Evolutionary conservation across 495 filamentous ascomycete genomes (phyloP).

Genomic region (Talaromyces liani): DNA sequence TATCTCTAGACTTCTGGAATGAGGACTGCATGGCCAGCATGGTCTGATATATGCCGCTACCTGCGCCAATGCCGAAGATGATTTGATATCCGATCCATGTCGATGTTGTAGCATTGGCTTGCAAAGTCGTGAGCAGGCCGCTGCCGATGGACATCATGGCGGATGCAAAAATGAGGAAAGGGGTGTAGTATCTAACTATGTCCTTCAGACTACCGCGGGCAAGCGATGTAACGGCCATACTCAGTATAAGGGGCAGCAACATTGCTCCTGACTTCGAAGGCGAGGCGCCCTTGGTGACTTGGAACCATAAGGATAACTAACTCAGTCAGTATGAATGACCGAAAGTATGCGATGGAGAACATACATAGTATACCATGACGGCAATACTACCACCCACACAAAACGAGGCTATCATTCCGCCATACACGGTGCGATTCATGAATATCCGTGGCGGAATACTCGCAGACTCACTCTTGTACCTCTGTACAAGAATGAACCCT

Average conservation of each 20-base stretch:
- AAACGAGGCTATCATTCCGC: conserved; percentile 37
- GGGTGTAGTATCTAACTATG: conserved; percentile 28
- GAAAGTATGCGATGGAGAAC: background rate
- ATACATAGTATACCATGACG: conserved; percentile 17
- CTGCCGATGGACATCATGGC: background rate
- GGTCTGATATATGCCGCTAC: conserved; percentile 31
- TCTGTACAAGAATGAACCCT: conserved; percentile 51
- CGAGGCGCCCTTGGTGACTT: conserved; percentile 23
- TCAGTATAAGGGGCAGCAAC: conserved; percentile 20
- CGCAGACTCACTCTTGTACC: conserved; percentile 52
- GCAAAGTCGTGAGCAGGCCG: conserved; percentile 26
- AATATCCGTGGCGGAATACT: conserved; percentile 59
- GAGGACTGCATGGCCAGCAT: conserved; percentile 64
- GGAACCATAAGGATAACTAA: conserved; percentile 31
- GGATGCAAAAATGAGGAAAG: conserved; percentile 45
- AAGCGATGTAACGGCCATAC: conserved; percentile 13
- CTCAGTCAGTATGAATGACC: conserved; percentile 6
- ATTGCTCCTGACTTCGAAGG: conserved; percentile 24
- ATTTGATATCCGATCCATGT: conserved; percentile 23
- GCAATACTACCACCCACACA: conserved; percentile 40
- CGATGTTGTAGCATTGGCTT: conserved; percentile 8
- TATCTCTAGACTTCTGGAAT: conserved; percentile 31
- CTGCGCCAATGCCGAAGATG: conserved; percentile 18
- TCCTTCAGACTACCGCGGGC: conserved; percentile 15
- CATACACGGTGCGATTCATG: conserved; percentile 49